Evolutionary conservation across 345 rosid species (phyloP).

Genomic region (Toxicodendron radicans): DNA sequence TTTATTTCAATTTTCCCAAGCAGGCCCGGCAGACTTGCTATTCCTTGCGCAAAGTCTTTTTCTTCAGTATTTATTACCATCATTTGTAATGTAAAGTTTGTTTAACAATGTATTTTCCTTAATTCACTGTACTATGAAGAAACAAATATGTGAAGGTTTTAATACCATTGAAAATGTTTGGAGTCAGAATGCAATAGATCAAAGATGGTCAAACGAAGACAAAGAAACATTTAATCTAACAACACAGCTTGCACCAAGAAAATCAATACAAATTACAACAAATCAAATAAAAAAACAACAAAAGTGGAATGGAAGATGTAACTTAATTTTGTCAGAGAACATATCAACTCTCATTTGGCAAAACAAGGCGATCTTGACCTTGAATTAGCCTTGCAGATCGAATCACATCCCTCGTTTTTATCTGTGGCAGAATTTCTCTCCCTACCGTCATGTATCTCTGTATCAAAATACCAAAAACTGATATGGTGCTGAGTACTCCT

Average conservation of each 20-base stretch:
- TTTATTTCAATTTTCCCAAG: no score
- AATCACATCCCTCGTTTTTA: conserved; percentile 77
- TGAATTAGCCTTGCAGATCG: conserved; percentile 67
- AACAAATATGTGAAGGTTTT: no score
- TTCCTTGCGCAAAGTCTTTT: no score
- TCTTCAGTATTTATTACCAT: no score
- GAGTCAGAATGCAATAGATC: neutral
- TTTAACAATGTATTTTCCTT: no score
- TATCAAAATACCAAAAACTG: conserved; percentile 52
- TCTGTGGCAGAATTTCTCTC: conserved; percentile 75
- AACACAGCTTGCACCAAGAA: neutral
- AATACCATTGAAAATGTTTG: no score
- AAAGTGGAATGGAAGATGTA: neutral
- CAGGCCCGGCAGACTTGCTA: no score
- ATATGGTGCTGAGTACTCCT: conserved; percentile 87
- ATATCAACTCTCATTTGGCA: conserved; percentile 55
- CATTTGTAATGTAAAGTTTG: no score
- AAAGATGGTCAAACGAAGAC: neutral
- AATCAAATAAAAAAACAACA: neutral
- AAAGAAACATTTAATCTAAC: no score
- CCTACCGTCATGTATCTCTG: conserved; percentile 62
- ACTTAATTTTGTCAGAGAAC: neutral
- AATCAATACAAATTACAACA: neutral
- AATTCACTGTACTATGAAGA: no score
- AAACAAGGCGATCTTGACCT: conserved; percentile 73